Conservation (phyloP, 163 green algal species). For the Chlorella variabilis region DNA sequence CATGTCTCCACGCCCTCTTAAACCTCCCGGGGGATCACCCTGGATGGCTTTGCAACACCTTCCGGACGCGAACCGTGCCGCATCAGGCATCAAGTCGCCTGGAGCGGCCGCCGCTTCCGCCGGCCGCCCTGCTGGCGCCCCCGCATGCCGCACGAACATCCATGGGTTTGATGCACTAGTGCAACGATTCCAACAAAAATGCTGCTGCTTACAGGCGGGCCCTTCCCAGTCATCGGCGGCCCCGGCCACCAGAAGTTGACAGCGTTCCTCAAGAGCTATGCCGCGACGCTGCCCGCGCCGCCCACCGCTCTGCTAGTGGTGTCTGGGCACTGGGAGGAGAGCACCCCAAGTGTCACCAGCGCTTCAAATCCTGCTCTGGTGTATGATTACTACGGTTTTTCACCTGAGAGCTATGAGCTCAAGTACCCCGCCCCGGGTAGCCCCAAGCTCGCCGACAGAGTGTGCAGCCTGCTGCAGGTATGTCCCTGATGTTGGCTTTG, state of each 20-base stretch:
- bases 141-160: too few relatives aligned
- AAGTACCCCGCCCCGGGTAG: constrained; percentile 62
- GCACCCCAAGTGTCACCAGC: constrained; percentile 47
- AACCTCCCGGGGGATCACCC: too few relatives aligned
- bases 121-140: too few relatives aligned
- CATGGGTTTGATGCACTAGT: too few relatives aligned
- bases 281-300: background rate
- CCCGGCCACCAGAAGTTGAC: constrained; percentile 13
- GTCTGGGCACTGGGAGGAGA: constrained; percentile 43
- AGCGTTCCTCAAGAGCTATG: constrained; percentile 7
- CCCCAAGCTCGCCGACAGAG: constrained; percentile 44
- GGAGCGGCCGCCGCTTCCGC: too few relatives aligned
- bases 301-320: constrained; percentile 55
- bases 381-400: constrained; percentile 69
- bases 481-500: background rate
- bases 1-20: too few relatives aligned
- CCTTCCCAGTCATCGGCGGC: constrained; percentile 33
- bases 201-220: constrained; percentile 13
- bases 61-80: too few relatives aligned
- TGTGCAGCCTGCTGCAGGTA: constrained; percentile 43
- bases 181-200: too few relatives aligned
- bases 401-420: constrained; percentile 51
- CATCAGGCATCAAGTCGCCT: too few relatives aligned
- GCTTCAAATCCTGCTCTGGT: constrained; percentile 43
- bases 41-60: too few relatives aligned